A percentile compares a stretch with the other conserved stretches of the same genome.
Conservation (phyloP, 192 early-diverging fungal species). For the Gaertneriomyces semiglobifer region DNA sequence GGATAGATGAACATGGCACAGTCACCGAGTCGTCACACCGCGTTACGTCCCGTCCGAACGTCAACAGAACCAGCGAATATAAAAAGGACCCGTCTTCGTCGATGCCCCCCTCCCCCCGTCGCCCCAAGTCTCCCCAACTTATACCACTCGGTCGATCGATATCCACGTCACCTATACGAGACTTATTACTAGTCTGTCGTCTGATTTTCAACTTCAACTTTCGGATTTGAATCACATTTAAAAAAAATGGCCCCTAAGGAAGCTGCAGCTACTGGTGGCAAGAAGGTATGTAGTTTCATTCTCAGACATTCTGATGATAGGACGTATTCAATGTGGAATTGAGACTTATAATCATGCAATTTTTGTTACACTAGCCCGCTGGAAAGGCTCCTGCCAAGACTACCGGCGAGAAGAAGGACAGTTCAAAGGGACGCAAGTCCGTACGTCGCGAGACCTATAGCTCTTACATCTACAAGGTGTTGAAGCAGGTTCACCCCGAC, state of each 20-base stretch:
- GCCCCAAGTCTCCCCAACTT: too few relatives aligned
- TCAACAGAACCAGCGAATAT: too few relatives aligned
- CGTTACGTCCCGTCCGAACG: too few relatives aligned
- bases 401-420: constrained; percentile 54
- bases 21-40: too few relatives aligned
- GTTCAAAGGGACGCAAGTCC: constrained; percentile 48
- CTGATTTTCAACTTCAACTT: too few relatives aligned
- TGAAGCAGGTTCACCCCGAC: constrained; percentile 95
- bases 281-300: constrained; percentile 25
- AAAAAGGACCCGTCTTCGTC: too few relatives aligned
- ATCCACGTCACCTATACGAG: too few relatives aligned
- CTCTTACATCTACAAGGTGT: constrained; percentile 93
- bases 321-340: not conserved
- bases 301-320: not conserved
- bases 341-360: constrained; percentile 8
- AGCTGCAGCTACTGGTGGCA: constrained; percentile 30
- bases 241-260: constrained; percentile 50
- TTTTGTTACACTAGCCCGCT: constrained; percentile 17
- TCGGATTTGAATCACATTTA: too few relatives aligned
- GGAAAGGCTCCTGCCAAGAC: constrained; percentile 64
- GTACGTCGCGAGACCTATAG: constrained; percentile 85
- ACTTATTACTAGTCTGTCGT: too few relatives aligned
- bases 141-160: too few relatives aligned
- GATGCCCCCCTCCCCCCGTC: too few relatives aligned
- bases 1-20: too few relatives aligned